Base-by-base conservation (phyloP, 2,329 filamentous ascomycete genomes). In the Trichoderma koningii region DNA sequence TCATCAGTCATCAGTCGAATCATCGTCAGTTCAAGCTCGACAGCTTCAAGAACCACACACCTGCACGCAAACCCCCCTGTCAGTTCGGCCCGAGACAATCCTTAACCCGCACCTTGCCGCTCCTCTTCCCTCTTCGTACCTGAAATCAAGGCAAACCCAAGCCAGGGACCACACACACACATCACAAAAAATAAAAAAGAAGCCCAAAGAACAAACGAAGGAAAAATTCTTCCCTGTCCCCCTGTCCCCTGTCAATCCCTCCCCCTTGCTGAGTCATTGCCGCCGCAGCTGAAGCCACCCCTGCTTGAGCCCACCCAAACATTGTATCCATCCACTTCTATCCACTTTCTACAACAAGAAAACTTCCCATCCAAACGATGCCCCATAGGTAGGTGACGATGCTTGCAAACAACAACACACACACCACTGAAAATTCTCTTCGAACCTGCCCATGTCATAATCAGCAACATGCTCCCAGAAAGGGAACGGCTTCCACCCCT, bases 271-370 rank as follows among this genome's bases (percentile, higher is more conserved):
- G 63, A 55, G 10, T 65, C 63, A 64, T 19, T 26, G 19, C 41
- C 34, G 48, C 48, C 48, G 42, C 21, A 41, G 51, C 60, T 63
- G 60, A 55, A 55, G 51, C 51, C 60, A 62, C 59, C 44, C 60
- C 34, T 12, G 7, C 2, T 9, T 9, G 28, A 28, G 5, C 3
- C 6, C 41, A 3, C 14, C 44, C 15, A 41, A 28, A 17, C 42
- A 42, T 17, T 55, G 42, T 41, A 47, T 44, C 26, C 17, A 12
- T 38, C 34, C 21, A 42, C 57, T 59, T 21, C 44, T 47, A 19
- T 30, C 48, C 48, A 52, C 48, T 17, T 23, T 9, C 21, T 5
- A 50, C 14, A 26, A 7, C 14, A 14, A 9, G 2, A 7, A 9
- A 0, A n/a, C n/a, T 51, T 30, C 28, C 30, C 30, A 10, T 30